Conservation (phyloP, 2,329 filamentous ascomycete genomes). For the Cercospora janseana region DNA sequence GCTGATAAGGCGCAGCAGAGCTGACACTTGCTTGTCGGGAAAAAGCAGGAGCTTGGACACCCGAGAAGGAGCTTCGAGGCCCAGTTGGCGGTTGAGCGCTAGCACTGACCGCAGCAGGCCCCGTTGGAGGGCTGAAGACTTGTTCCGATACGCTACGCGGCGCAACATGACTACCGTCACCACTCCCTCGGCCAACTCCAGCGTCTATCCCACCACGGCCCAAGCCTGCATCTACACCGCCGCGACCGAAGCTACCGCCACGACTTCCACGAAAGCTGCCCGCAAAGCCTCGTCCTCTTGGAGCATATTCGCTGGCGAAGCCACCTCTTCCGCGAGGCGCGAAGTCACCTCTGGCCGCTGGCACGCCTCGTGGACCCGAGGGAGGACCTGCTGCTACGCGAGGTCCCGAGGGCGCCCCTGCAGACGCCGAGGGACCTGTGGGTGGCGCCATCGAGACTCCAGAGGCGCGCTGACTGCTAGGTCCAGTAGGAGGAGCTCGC, state of each 20-base stretch:
- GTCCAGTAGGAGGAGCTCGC: slow-evolving; percentile 34
- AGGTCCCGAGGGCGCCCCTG: slow-evolving; percentile 37
- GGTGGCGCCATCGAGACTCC: slow-evolving; percentile 32
- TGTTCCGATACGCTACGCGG: slow-evolving; percentile 15
- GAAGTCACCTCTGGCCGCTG: slow-evolving; percentile 41
- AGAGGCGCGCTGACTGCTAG: slow-evolving; percentile 25
- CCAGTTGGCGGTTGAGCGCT: slow-evolving; percentile 34
- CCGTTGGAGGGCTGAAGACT: slow-evolving; percentile 17
- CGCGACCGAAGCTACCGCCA: slow-evolving; percentile 26
- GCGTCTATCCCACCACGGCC: slow-evolving; percentile 5
- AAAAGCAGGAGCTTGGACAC: slow-evolving; percentile 21
- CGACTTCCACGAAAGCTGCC: slow-evolving; percentile 37
- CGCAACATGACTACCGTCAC: slow-evolving; percentile 15
- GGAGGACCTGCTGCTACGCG: slow-evolving; percentile 31
- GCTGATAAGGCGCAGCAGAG: slow-evolving; percentile 49
- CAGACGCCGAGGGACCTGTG: slow-evolving; percentile 33
- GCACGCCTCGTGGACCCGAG: slow-evolving; percentile 34
- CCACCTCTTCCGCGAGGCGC: slow-evolving; percentile 41
- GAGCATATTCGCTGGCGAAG: slow-evolving; percentile 36
- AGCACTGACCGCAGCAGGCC: slow-evolving; percentile 14
- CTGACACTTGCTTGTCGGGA: slow-evolving; percentile 46
- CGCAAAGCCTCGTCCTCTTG: slow-evolving; percentile 33
- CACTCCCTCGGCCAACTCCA: slow-evolving; percentile 14
- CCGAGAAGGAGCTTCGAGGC: slow-evolving; percentile 35
- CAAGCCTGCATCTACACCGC: slow-evolving; percentile 17